phyloP scores from a whole-genome alignment of 2,329 filamentous ascomycete genomes.

The Capronia coronata region DNA sequence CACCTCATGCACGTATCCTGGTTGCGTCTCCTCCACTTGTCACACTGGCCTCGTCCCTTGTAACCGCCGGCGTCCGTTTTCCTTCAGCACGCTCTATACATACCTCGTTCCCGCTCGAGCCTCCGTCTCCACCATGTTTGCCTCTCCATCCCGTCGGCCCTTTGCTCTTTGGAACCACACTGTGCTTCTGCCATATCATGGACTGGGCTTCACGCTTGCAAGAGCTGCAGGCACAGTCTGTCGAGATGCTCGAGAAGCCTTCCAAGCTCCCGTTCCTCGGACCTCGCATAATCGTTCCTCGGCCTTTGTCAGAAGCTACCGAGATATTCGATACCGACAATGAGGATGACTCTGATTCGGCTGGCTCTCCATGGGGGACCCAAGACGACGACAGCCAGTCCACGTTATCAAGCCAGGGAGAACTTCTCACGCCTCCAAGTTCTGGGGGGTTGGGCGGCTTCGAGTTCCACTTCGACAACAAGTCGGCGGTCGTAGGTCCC shows the following conservation, averaged over 20 bases:
- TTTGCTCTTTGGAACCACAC: neutral
- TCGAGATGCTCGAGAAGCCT: conserved; percentile 25
- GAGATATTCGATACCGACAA: conserved; percentile 35
- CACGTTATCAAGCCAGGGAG: conserved; percentile 80
- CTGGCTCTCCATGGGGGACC: conserved; percentile 22
- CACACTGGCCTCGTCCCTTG: conserved; percentile 16
- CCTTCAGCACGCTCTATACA: conserved; percentile 19
- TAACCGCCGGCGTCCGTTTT: conserved; percentile 19
- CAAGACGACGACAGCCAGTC: conserved; percentile 60
- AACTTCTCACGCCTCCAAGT: conserved; percentile 72
- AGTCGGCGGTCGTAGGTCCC: conserved; percentile 54
- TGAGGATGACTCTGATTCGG: conserved; percentile 31
- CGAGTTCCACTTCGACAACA: conserved; percentile 52
- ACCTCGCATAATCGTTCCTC: conserved; percentile 18
- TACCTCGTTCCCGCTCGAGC: conserved; percentile 21
- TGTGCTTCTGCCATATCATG: conserved; percentile 13
- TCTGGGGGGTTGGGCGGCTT: conserved; percentile 58
- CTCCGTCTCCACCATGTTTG: conserved; percentile 22
- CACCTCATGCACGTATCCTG: conserved; percentile 14
- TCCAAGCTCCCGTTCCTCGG: conserved; percentile 23
- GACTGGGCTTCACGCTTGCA: conserved; percentile 20
- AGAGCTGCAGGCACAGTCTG: conserved; percentile 9
- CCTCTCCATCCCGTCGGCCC: conserved; percentile 11
- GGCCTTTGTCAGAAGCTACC: conserved; percentile 33
- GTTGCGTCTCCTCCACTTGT: conserved; percentile 17